Percentiles rank a stretch among this genome's conserved stretches.
These are phyloP conservation scores for Acanthamoeba lenticulata DNA, from an alignment of 208 protist species.

Conservation along the genomic window DNA sequence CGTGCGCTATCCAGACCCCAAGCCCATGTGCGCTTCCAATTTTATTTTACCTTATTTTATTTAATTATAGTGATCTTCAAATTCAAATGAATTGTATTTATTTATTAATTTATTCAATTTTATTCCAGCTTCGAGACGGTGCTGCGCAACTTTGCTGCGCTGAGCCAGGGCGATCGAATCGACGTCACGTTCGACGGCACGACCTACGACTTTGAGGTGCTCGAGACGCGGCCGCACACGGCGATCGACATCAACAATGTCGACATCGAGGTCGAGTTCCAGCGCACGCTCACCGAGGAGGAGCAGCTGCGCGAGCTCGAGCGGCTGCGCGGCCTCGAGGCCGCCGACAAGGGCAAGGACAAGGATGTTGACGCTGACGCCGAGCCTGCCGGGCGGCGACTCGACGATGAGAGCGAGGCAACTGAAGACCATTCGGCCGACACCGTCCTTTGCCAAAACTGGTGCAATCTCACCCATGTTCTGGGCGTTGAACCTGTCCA, in stretches of 20 bases:
- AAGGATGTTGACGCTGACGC: not conserved
- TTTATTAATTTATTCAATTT: not conserved
- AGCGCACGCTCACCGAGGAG: constrained; percentile 10
- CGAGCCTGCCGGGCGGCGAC: not conserved
- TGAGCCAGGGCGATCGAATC: constrained; percentile 9
- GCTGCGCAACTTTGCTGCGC: constrained; percentile 48
- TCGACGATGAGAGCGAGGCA: not conserved
- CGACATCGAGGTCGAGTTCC: constrained; percentile 57
- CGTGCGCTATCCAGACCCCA: constrained; percentile 20
- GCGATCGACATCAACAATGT: constrained; percentile 55
- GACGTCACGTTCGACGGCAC: not conserved
- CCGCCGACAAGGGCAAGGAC: not conserved
- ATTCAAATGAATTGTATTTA: not conserved
- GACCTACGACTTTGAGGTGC: constrained; percentile 15
- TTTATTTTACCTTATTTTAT: not conserved
- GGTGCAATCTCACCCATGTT: not conserved
- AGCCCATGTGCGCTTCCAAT: not conserved
- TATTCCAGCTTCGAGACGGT: constrained; percentile 10
- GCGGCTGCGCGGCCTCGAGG: not conserved
- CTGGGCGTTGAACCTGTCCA: not conserved
- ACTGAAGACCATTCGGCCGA: not conserved
- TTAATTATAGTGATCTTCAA: not conserved
- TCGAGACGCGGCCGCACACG: constrained; percentile 31
- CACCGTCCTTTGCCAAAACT: constrained; percentile 1
- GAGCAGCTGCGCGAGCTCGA: not conserved